Conservation (phyloP, 768 basidiomycete species). For the Lactifluus volemus region DNA sequence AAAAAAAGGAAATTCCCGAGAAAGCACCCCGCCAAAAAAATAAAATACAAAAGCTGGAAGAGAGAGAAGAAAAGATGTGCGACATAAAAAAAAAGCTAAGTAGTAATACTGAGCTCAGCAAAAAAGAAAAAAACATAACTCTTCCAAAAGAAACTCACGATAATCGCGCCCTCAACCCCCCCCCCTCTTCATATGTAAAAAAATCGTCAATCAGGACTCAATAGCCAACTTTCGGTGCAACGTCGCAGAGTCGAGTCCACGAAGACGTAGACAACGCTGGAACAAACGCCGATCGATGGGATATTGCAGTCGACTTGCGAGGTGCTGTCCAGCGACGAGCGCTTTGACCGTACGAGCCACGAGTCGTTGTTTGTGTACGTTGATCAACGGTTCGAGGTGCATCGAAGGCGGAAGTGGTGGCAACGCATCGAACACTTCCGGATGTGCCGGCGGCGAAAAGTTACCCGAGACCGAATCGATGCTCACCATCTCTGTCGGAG, state of each 20-base stretch:
- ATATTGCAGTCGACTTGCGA: conserved; percentile 64
- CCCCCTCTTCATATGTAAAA: not conserved
- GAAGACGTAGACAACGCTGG: conserved; percentile 62
- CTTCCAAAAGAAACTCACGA: not conserved
- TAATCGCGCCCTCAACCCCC: not conserved
- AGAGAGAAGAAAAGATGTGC: too few species aligned
- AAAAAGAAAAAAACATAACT: not conserved
- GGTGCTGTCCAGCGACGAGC: conserved; percentile 74
- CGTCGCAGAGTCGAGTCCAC: conserved; percentile 50
- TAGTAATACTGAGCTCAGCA: not conserved
- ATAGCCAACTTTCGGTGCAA: conserved; percentile 40
- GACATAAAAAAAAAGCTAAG: not conserved
- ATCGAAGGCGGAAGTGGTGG: conserved; percentile 66
- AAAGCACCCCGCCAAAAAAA: not conserved
- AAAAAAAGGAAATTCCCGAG: not conserved
- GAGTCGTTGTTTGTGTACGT: conserved; percentile 80
- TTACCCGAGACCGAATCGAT: conserved; percentile 54
- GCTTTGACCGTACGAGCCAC: conserved; percentile 76
- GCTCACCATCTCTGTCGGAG: conserved; percentile 58
- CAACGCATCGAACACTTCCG: conserved; percentile 71
- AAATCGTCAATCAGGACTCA: conserved; percentile 22
- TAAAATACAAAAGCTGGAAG: not conserved
- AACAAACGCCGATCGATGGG: conserved; percentile 68
- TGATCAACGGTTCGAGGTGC: conserved; percentile 78
- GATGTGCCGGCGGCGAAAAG: conserved; percentile 62